Percentiles rank a stretch among this genome's conserved stretches.
These are phyloP conservation scores for Bocquillonia castaneifolia DNA, from an alignment of 441 rosid genomes.

Conservation along the genomic window DNA sequence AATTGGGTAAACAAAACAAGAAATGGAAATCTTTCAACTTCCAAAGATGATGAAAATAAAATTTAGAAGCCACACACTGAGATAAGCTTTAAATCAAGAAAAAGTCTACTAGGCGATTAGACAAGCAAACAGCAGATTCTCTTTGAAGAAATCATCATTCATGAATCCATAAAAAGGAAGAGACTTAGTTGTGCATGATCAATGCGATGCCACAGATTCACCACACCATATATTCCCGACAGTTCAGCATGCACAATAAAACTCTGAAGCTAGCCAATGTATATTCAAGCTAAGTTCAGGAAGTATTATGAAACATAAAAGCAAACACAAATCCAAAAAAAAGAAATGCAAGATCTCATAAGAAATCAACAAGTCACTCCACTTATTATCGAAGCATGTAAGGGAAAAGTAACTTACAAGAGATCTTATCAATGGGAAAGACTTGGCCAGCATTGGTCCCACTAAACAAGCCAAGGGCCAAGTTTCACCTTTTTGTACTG, in stretches of 20 bases:
- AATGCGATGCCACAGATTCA: background rate
- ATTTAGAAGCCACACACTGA: background rate
- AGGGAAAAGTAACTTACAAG: slow-evolving; percentile 51
- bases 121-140: background rate
- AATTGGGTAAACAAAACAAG: background rate
- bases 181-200: background rate
- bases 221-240: background rate
- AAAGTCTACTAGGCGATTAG: background rate
- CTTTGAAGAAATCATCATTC: background rate
- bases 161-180: background rate
- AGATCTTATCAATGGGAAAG: slow-evolving; percentile 66
- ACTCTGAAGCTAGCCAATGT: background rate
- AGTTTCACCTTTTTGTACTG: slow-evolving; percentile 50
- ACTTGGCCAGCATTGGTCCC: slow-evolving; percentile 65
- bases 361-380: background rate
- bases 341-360: background rate
- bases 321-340: background rate
- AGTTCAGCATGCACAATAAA: background rate
- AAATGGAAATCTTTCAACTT: background rate
- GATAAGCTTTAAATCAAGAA: background rate
- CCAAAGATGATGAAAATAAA: background rate
- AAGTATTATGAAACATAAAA: background rate
- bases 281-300: slow-evolving; percentile 6
- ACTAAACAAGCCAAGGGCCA: slow-evolving; percentile 73
- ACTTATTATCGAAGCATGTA: background rate